phyloP scores from a whole-genome alignment of 139 green algal species.

The Chlamydomonas eustigma region DNA sequence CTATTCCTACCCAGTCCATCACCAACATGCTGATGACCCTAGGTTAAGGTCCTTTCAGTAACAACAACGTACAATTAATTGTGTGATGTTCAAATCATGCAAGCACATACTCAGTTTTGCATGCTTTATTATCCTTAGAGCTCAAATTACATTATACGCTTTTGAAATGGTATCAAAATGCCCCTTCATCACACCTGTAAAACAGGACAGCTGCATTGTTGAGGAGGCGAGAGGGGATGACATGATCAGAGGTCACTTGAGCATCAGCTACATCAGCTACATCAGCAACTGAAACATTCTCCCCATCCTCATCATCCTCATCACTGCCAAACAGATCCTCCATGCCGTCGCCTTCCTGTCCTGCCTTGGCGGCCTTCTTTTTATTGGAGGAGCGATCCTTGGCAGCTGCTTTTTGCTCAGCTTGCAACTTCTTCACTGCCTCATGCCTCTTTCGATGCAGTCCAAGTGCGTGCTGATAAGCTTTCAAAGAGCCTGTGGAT shows the following conservation, averaged over 20 bases:
- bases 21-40: no score
- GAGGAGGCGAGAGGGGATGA: constrained; percentile 55
- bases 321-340: constrained; percentile 38
- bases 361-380: neutral
- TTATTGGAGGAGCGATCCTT: neutral
- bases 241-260: constrained; percentile 8
- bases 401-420: neutral
- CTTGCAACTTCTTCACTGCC: neutral
- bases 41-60: no score
- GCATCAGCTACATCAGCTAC: neutral
- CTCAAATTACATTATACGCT: no score
- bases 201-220: constrained; percentile 85
- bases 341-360: constrained; percentile 3
- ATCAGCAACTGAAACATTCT: neutral
- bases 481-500: constrained; percentile 39
- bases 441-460: constrained; percentile 28
- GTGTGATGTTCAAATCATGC: no score
- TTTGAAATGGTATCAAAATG: no score
- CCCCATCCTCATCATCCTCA: constrained; percentile 26
- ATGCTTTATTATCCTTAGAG: no score
- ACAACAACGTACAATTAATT: no score
- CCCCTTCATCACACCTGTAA: constrained; percentile 32
- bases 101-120: no score
- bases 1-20: no score
- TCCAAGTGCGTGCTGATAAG: constrained; percentile 54